Base-by-base conservation (phyloP, 768 basidiomycete species). In the Lactarius pseudohatsudake region DNA sequence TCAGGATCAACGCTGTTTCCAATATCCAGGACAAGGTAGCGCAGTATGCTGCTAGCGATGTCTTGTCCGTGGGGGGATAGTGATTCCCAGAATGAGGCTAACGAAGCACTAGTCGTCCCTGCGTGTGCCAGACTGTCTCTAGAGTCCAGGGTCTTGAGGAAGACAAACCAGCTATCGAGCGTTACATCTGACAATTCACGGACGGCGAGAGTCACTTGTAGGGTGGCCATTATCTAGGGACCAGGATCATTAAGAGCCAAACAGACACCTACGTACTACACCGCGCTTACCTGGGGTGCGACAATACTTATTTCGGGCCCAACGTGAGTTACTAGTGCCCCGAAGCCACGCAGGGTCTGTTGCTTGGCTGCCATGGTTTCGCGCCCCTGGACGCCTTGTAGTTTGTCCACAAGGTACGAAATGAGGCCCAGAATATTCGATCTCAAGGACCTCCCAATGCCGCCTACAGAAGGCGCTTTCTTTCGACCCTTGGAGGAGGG, bases 141-240 rank as follows among this genome's bases (percentile, higher is more conserved):
- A 22, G 85, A 81, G 3, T 81, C 79, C 22, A 96, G 76, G 2
- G 86, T 87, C 18, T 79, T 82, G 67, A 96, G 77, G 76, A 98
- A 97, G 30, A 78, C 81, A 62, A 84, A 76, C 94, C 95, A 98
- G 45, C 87, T 90, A 38, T 85, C 79, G 3, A 99, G 79, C 0
- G 94, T 91, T 8, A 87, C 88, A 65, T 90, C 85, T 0, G 91
- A 85, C 8, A 99, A 81, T 66, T 90, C 89, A 0, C 84, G 83
- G 13, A 92, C 81, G 40, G 80, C 76, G n/a, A 97, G 82, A 78
- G 90, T 91, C 7, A 91, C 94, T 77, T 98, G 96, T 45, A 99
- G 84, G 20, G 91, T 94, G 0, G 96, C 94, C 91, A 98, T 94
- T 71, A 98, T 89, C 96, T 99, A 70, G 30, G 65, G 10, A 16